These are phyloP conservation scores for Lentinula detonsa DNA, from an alignment of 768 basidiomycete genomes.

Conservation along the genomic window DNA sequence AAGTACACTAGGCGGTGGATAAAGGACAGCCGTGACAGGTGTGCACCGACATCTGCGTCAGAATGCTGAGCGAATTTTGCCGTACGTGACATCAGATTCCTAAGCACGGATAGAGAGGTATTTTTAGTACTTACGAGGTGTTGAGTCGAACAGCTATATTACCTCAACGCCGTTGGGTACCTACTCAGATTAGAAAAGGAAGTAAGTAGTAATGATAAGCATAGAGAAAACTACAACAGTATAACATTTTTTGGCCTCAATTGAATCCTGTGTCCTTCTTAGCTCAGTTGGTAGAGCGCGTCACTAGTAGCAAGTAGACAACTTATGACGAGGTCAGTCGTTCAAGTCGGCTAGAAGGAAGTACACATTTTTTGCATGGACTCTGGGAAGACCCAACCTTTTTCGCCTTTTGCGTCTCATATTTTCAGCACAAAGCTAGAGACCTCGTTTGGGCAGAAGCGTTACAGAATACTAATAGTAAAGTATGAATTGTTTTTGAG, in stretches of 20 bases:
- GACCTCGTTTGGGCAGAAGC: neutral
- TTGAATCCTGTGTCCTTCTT: conserved; percentile 10
- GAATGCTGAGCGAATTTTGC: neutral
- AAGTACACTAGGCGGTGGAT: neutral
- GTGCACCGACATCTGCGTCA: too few relatives aligned
- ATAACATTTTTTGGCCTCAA: too few relatives aligned
- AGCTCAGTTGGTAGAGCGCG: conserved; percentile 10
- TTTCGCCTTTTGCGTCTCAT: too few relatives aligned
- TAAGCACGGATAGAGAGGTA: neutral
- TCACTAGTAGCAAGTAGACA: conserved; percentile 3
- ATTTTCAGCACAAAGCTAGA: neutral
- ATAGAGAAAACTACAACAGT: too few relatives aligned
- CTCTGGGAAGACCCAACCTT: neutral
- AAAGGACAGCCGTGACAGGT: too few relatives aligned
- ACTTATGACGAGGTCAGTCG: conserved; percentile 1
- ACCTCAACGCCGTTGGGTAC: neutral
- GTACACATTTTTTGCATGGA: too few relatives aligned
- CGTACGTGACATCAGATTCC: neutral
- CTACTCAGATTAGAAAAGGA: too few relatives aligned
- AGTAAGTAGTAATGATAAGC: too few relatives aligned
- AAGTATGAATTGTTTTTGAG: neutral
- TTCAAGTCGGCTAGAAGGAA: conserved; percentile 5
- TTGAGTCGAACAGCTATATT: neutral
- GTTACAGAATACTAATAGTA: neutral
- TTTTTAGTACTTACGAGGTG: neutral